These are phyloP conservation scores for Colletotrichum sansevieriae DNA, from an alignment of 2,329 filamentous ascomycete genomes.

Conservation along the genomic window DNA sequence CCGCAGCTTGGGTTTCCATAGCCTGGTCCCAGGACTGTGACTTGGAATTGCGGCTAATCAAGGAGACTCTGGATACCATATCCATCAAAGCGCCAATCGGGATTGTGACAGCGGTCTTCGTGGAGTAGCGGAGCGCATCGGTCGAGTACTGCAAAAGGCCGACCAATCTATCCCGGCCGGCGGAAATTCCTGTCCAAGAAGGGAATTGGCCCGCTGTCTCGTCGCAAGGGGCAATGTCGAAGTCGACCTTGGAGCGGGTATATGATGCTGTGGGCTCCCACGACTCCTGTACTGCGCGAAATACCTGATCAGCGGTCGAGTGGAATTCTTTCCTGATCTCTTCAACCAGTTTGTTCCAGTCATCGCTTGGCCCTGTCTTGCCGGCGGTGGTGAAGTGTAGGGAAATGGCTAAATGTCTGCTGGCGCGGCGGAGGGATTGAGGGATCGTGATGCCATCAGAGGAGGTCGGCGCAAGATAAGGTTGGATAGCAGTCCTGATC, in stretches of 20 bases:
- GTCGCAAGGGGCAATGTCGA: slow-evolving; percentile 60
- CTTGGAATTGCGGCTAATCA: slow-evolving; percentile 69
- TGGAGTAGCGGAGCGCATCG: slow-evolving; percentile 73
- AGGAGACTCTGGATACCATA: slow-evolving; percentile 76
- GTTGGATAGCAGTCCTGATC: slow-evolving; percentile 71
- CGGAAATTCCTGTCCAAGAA: slow-evolving; percentile 79
- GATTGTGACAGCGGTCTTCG: slow-evolving; percentile 74
- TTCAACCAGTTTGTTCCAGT: slow-evolving; percentile 80
- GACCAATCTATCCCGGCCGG: slow-evolving; percentile 77
- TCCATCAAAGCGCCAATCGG: slow-evolving; percentile 78
- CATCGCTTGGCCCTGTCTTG: slow-evolving; percentile 81
- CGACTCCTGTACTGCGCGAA: slow-evolving; percentile 83
- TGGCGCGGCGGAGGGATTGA: slow-evolving; percentile 65
- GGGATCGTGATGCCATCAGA: slow-evolving; percentile 64
- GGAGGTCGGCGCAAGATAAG: slow-evolving; percentile 74
- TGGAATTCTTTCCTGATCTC: slow-evolving; percentile 75
- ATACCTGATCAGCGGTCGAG: slow-evolving; percentile 78
- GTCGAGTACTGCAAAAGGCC: slow-evolving; percentile 75
- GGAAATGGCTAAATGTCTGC: slow-evolving; percentile 76
- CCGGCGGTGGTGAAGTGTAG: slow-evolving; percentile 85
- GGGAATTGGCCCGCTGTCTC: slow-evolving; percentile 67
- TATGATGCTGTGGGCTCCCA: slow-evolving; percentile 78
- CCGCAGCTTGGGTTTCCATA: slow-evolving; percentile 77
- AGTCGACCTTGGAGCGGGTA: slow-evolving; percentile 55
- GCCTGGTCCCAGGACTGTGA: slow-evolving; percentile 62